Conservation (phyloP, 805 yeast species). For the Metschnikowia sp. region DNA sequence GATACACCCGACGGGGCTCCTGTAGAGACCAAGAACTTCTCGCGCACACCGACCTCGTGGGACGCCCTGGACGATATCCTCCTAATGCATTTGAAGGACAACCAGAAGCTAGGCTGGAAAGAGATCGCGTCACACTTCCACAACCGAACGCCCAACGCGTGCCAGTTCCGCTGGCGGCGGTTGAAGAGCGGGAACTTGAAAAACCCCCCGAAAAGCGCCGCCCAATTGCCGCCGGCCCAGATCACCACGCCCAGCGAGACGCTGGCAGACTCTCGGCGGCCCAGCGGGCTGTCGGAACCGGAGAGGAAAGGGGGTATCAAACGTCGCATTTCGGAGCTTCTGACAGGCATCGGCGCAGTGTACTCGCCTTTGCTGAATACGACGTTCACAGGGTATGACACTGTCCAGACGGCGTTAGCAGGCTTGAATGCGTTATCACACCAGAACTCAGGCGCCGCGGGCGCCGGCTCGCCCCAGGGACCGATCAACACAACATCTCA, state of each 20-base stretch:
- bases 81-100: constrained; percentile 64
- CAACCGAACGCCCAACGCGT: constrained; percentile 83
- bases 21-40: constrained; percentile 14
- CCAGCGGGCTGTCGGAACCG: neutral
- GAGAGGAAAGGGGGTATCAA: constrained; percentile 8
- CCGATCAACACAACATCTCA: constrained; percentile 18
- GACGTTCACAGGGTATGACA: constrained; percentile 40
- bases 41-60: constrained; percentile 47
- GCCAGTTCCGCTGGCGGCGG: constrained; percentile 88
- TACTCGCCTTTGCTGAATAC: constrained; percentile 35
- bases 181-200: constrained; percentile 38
- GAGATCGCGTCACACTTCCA: constrained; percentile 77
- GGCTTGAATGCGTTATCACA: constrained; percentile 42
- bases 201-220: constrained; percentile 39
- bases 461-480: constrained; percentile 3
- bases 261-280: constrained; percentile 5
- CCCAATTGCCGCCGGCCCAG: constrained; percentile 2
- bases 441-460: constrained; percentile 14
- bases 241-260: neutral
- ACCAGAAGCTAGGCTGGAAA: constrained; percentile 84
- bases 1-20: constrained; percentile 6
- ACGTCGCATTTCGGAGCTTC: constrained; percentile 11
- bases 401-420: constrained; percentile 41
- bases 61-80: constrained; percentile 46
- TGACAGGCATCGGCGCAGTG: constrained; percentile 26